Percentiles rank a stretch among this genome's conserved stretches.
Evolutionary conservation across 306 rosid species (phyloP).

Genomic region (Dicorynia guianensis): DNA sequence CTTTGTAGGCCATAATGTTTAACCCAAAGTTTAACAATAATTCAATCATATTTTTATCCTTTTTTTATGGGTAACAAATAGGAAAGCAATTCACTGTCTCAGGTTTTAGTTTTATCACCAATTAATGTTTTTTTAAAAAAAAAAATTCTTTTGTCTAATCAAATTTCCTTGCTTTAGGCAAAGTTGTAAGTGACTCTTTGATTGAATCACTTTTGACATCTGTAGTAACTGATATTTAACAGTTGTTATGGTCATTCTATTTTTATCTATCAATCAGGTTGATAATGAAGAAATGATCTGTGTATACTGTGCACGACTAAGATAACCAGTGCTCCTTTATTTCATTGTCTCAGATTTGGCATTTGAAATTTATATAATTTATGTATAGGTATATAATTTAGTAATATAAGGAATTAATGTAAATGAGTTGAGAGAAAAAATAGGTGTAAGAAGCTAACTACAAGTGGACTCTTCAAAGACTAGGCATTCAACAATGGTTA

Average conservation of each 20-base stretch:
- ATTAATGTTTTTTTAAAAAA: slow-evolving; percentile 12
- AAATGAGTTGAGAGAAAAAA: too few species aligned
- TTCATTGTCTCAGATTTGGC: too few species aligned
- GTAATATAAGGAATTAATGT: too few species aligned
- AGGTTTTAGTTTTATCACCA: not conserved
- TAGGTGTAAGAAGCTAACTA: too few species aligned
- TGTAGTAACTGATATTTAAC: slow-evolving; percentile 29
- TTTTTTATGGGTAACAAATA: slow-evolving; percentile 16
- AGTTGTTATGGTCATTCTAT: slow-evolving; percentile 20
- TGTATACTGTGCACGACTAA: slow-evolving; percentile 92
- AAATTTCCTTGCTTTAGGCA: slow-evolving; percentile 30
- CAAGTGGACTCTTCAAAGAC: too few species aligned
- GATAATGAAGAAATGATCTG: slow-evolving; percentile 95
- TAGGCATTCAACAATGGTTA: too few species aligned
- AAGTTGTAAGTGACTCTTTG: slow-evolving; percentile 32
- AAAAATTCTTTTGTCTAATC: slow-evolving; percentile 23
- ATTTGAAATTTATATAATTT: too few species aligned
- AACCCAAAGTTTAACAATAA: slow-evolving; percentile 9
- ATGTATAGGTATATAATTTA: too few species aligned
- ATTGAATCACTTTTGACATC: slow-evolving; percentile 24
- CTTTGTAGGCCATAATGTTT: slow-evolving; percentile 27
- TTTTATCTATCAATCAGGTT: slow-evolving; percentile 63
- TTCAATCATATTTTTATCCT: too few species aligned
- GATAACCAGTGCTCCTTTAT: too few species aligned
- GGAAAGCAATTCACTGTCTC: not conserved